A percentile compares a stretch with the other conserved stretches of the same genome.
phyloP scores from a whole-genome alignment of 305 asterid genomes.

The Salvia sclarea region DNA sequence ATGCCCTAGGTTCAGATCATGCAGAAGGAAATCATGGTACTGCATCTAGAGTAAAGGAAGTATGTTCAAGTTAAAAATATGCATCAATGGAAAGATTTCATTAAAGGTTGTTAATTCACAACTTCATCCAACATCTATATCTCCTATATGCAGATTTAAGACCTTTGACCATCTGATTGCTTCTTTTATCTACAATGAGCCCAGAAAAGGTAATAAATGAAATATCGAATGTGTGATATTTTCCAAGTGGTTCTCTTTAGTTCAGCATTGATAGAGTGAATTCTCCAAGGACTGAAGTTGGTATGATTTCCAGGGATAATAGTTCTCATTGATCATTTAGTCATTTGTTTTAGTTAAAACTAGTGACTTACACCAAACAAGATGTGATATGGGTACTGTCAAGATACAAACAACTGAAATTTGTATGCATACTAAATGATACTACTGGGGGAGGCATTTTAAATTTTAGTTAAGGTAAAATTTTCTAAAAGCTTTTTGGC shows the following conservation, averaged over 20 bases:
- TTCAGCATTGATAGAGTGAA: background rate
- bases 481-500: background rate
- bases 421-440: constrained; percentile 8
- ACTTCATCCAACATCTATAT: constrained; percentile 10
- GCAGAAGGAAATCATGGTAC: background rate
- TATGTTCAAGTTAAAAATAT: constrained; percentile 10
- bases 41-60: constrained; percentile 24
- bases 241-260: background rate
- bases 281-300: background rate
- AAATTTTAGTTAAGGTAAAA: background rate
- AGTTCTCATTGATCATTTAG: background rate
- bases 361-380: constrained; percentile 14
- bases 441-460: background rate
- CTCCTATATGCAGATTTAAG: background rate
- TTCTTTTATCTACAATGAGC: background rate
- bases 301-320: background rate
- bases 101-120: background rate
- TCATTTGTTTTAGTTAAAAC: constrained; percentile 1
- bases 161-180: background rate
- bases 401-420: background rate
- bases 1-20: constrained; percentile 8
- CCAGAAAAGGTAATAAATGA: background rate
- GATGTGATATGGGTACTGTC: background rate
- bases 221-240: background rate
- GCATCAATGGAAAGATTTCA: background rate